A percentile compares a stretch with the other conserved stretches of the same genome.
These are phyloP conservation scores for Cercophora newfieldiana DNA, from an alignment of 495 filamentous ascomycete species.

Conservation along the genomic window DNA sequence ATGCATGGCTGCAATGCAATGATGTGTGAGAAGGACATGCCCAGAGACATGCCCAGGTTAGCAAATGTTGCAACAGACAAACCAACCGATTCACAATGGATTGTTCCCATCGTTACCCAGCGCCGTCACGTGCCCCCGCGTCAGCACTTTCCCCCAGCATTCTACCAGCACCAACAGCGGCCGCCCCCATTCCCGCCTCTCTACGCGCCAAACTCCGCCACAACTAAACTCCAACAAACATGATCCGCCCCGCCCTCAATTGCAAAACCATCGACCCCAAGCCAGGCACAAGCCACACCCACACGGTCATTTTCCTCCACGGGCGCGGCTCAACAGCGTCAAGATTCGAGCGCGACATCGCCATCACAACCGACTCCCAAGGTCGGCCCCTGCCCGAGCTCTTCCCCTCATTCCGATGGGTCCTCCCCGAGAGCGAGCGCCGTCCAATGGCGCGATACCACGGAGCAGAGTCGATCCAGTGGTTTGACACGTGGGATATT, in stretches of 20 bases:
- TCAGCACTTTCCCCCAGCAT: too few relatives aligned
- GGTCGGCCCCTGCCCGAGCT: conserved; percentile 30
- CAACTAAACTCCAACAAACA: background rate
- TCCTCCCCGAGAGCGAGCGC: conserved; percentile 49
- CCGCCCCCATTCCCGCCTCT: too few relatives aligned
- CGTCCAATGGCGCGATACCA: conserved; percentile 43
- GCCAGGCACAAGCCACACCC: conserved; percentile 32
- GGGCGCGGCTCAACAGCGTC: conserved; percentile 55
- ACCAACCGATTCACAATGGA: too few relatives aligned
- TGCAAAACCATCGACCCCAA: background rate
- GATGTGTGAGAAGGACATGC: too few relatives aligned
- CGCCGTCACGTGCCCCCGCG: too few relatives aligned
- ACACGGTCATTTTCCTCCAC: conserved; percentile 61
- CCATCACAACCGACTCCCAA: conserved; percentile 31
- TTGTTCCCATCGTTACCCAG: too few relatives aligned
- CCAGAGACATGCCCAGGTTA: too few relatives aligned
- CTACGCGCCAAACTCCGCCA: background rate
- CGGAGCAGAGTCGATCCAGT: conserved; percentile 33
- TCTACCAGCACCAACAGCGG: too few relatives aligned
- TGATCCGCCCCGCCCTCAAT: background rate
- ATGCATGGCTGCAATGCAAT: too few relatives aligned
- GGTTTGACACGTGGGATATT: conserved; percentile 43
- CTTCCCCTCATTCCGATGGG: conserved; percentile 37
- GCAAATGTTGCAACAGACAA: too few relatives aligned
- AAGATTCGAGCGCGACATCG: conserved; percentile 52